phyloP scores from a whole-genome alignment of 1,139 yeast genomes.

The Hansenula lynferdii region DNA sequence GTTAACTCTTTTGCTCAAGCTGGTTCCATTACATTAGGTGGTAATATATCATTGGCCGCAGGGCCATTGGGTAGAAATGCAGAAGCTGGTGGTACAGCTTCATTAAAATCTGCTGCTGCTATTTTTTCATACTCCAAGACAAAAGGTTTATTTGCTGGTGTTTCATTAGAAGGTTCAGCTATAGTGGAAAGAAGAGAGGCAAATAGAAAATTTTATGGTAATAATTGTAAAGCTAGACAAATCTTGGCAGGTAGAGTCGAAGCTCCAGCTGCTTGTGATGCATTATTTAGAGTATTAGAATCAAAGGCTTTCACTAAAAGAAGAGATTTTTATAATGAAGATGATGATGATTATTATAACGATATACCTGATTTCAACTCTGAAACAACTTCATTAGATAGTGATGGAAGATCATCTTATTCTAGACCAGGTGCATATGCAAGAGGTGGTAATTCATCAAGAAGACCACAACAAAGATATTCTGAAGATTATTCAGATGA shows the following conservation, averaged over 20 bases:
- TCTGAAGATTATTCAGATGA: constrained; percentile 16
- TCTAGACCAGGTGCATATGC: too few relatives aligned
- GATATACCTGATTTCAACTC: constrained; percentile 68
- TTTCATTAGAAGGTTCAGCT: constrained; percentile 94
- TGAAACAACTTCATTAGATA: constrained; percentile 34
- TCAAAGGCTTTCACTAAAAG: constrained; percentile 76
- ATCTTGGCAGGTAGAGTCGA: constrained; percentile 84
- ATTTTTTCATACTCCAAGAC: constrained; percentile 93
- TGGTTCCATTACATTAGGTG: constrained; percentile 94
- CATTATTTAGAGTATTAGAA: constrained; percentile 80
- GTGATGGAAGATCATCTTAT: constrained; percentile 29
- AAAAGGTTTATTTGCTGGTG: constrained; percentile 96
- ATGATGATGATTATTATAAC: constrained; percentile 51
- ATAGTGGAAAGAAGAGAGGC: constrained; percentile 95
- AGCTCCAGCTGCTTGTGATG: constrained; percentile 90
- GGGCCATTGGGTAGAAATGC: constrained; percentile 98
- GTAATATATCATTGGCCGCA: constrained; percentile 95
- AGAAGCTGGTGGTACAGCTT: constrained; percentile 96
- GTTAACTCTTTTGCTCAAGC: constrained; percentile 92
- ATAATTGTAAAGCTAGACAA: constrained; percentile 75
- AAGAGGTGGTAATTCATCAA: constrained; percentile 20
- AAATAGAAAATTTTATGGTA: constrained; percentile 90
- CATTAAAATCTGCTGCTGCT: constrained; percentile 83
- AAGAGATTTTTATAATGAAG: constrained; percentile 33
- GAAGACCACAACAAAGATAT: constrained; percentile 9